These are phyloP conservation scores for Dendrostoma leiphaemia DNA, from an alignment of 2,329 filamentous ascomycete genomes.

Conservation along the genomic window DNA sequence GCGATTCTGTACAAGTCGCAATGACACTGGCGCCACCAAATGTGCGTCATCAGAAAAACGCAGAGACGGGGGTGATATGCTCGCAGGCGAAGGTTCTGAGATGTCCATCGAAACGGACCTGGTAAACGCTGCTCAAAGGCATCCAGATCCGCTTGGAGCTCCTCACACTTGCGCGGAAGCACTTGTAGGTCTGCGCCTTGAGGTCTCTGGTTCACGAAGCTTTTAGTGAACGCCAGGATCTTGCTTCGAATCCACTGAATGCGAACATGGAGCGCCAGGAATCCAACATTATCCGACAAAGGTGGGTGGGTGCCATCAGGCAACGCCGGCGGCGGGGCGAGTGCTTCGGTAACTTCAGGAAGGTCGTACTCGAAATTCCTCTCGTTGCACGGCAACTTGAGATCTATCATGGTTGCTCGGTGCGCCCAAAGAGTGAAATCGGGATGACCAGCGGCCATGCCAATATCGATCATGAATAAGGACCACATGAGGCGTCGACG, in stretches of 20 bases:
- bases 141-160: conserved; percentile 43
- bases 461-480: conserved; percentile 45
- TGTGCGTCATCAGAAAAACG: conserved; percentile 58
- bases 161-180: conserved; percentile 45
- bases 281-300: conserved; percentile 52
- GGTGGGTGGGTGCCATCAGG: conserved; percentile 41
- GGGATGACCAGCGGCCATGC: conserved; percentile 43
- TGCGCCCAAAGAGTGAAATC: conserved; percentile 45
- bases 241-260: conserved; percentile 54
- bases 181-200: conserved; percentile 37
- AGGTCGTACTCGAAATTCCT: conserved; percentile 56
- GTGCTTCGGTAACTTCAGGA: conserved; percentile 51
- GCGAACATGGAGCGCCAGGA: conserved; percentile 54
- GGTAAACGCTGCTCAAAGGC: conserved; percentile 53
- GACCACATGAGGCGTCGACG: conserved; percentile 48
- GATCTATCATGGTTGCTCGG: conserved; percentile 38
- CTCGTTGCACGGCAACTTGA: conserved; percentile 50
- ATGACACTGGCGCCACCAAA: conserved; percentile 59
- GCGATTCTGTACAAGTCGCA: conserved; percentile 56
- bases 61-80: conserved; percentile 57
- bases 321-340: conserved; percentile 41
- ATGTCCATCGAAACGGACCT: conserved; percentile 56
- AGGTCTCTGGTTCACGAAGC: conserved; percentile 39
- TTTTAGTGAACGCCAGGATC: conserved; percentile 53
- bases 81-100: conserved; percentile 53